These are phyloP conservation scores for Pharnaceum exiguum DNA, from an alignment of 148 eudicot species.

Conservation along the genomic window DNA sequence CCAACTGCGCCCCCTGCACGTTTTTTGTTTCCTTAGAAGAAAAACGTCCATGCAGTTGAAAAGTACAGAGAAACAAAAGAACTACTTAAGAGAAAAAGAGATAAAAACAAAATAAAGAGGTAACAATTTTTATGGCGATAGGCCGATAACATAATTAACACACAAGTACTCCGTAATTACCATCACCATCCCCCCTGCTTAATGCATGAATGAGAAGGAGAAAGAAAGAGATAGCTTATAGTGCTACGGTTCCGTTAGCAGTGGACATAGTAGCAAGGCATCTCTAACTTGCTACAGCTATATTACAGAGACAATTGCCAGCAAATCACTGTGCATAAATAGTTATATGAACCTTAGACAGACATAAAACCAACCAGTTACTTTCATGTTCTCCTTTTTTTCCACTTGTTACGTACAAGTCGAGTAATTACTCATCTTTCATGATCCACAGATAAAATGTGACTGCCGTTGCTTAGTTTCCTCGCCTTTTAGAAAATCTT, in stretches of 20 bases:
- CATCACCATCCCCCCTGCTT: too few species aligned
- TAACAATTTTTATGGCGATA: too few species aligned
- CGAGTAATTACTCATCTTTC: slow-evolving; percentile 15
- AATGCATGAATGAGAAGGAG: too few species aligned
- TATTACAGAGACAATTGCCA: slow-evolving; percentile 17
- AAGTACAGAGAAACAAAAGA: too few species aligned
- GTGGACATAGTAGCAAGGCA: slow-evolving; percentile 21
- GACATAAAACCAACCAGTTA: slow-evolving; percentile 29
- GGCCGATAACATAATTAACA: too few species aligned
- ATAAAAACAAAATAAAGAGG: too few species aligned
- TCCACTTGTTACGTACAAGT: slow-evolving; percentile 13
- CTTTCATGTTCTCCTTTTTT: not conserved
- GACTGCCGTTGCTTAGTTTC: not conserved
- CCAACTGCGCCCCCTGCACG: too few species aligned
- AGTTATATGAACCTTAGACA: not conserved
- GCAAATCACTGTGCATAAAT: slow-evolving; percentile 15
- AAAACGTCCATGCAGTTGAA: too few species aligned
- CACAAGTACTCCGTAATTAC: too few species aligned
- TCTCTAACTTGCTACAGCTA: slow-evolving; percentile 15
- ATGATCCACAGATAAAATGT: slow-evolving; percentile 1
- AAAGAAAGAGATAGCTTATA: not conserved
- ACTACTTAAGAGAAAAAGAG: too few species aligned
- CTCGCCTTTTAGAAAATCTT: not conserved
- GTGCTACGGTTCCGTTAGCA: not conserved
- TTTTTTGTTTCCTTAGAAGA: too few species aligned